phyloP scores from a whole-genome alignment of 1,284 basidiomycete species.

The Coniferiporia weirii region DNA sequence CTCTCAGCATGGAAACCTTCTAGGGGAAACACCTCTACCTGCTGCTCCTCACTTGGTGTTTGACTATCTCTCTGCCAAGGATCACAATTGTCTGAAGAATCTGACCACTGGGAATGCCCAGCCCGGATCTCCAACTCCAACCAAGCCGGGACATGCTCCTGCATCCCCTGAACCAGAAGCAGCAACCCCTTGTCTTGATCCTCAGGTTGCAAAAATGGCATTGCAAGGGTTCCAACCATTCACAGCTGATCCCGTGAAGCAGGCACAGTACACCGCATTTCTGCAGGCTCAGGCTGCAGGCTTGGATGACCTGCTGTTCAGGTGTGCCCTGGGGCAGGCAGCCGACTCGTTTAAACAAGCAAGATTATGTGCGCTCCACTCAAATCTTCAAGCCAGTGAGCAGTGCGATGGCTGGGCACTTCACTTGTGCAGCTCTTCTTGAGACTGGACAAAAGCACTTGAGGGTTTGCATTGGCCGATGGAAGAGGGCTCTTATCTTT shows the following conservation, averaged over 20 bases:
- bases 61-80: slow-evolving; percentile 89
- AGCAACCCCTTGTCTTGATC: slow-evolving; percentile 60
- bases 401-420: slow-evolving; percentile 89
- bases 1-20: slow-evolving; percentile 66
- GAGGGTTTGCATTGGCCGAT: slow-evolving; percentile 74
- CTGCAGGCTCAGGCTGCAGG: slow-evolving; percentile 61
- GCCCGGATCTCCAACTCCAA: slow-evolving; percentile 24
- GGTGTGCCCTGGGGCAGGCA: slow-evolving; percentile 50
- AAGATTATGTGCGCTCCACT: slow-evolving; percentile 84
- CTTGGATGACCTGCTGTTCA: slow-evolving; percentile 38
- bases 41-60: slow-evolving; percentile 78
- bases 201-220: slow-evolving; percentile 81
- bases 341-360: slow-evolving; percentile 65
- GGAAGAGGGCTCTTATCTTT: slow-evolving; percentile 29
- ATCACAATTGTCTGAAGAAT: slow-evolving; percentile 76
- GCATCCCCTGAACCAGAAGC: slow-evolving; percentile 26
- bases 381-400: slow-evolving; percentile 89
- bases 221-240: slow-evolving; percentile 90
- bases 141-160: slow-evolving; percentile 23
- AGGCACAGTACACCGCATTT: slow-evolving; percentile 82
- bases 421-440: slow-evolving; percentile 71
- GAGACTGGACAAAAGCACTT: slow-evolving; percentile 58
- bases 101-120: slow-evolving; percentile 37
- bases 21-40: slow-evolving; percentile 78
- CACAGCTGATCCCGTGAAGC: slow-evolving; percentile 70